A percentile compares a stretch with the other conserved stretches of the same genome.
Conservation (phyloP, 805 yeast species). For the Ogataea dorogensis region DNA sequence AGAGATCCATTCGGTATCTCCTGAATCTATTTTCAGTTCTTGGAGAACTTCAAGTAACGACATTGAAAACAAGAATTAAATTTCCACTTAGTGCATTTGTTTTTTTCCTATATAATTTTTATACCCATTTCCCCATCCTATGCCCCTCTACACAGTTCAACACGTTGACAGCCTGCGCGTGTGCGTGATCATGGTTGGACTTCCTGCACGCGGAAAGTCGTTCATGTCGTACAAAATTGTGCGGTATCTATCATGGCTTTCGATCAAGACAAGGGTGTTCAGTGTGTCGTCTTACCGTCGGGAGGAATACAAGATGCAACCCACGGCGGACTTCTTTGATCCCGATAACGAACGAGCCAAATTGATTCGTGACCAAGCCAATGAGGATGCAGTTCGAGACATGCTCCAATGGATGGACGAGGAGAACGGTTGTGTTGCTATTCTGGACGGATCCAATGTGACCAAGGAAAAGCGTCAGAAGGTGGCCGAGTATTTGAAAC, state of each 20-base stretch:
- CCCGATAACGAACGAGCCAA: conserved; percentile 63
- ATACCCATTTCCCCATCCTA: conserved; percentile 20
- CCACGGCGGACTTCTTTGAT: conserved; percentile 78
- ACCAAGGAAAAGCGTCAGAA: conserved; percentile 68
- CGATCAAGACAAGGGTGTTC: conserved; percentile 81
- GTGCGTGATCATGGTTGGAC: conserved; percentile 86
- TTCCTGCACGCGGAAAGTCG: conserved; percentile 91
- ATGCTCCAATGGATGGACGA: conserved; percentile 84
- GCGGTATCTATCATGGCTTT: conserved; percentile 88
- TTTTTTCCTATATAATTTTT: neutral
- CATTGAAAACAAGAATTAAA: conserved; percentile 1
- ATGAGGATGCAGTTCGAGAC: conserved; percentile 67
- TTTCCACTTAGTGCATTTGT: neutral
- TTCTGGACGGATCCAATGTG: conserved; percentile 90
- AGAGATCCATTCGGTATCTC: conserved; percentile 17
- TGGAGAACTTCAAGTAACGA: conserved; percentile 9
- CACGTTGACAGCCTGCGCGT: conserved; percentile 71
- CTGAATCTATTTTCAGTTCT: conserved; percentile 6
- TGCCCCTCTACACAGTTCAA: conserved; percentile 58
- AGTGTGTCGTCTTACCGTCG: conserved; percentile 88
- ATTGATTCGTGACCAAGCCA: conserved; percentile 64
- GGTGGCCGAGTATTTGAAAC: conserved; percentile 55
- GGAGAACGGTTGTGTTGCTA: conserved; percentile 85
- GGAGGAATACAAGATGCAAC: conserved; percentile 50
- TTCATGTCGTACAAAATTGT: conserved; percentile 93